These are phyloP conservation scores for Metschnikowia colocasiae DNA, from an alignment of 805 yeast species.

Conservation along the genomic window DNA sequence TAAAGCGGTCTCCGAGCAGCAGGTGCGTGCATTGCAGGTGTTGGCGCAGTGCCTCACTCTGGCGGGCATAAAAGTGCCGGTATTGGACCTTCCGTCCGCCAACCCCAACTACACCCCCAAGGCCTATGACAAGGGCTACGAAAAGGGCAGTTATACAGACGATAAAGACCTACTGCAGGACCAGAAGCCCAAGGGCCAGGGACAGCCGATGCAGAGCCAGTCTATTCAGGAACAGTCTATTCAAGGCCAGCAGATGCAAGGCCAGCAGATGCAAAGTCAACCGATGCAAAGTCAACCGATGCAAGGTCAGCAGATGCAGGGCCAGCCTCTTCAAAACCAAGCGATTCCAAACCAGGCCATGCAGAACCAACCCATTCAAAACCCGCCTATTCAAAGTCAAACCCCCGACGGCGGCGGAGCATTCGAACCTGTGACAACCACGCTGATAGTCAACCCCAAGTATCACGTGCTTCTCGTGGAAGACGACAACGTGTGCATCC, in stretches of 20 bases:
- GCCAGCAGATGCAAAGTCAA: neutral
- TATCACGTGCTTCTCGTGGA: constrained; percentile 75
- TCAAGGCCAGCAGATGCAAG: neutral
- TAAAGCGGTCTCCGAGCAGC: constrained; percentile 55
- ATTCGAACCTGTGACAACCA: constrained; percentile 17
- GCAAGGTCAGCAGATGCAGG: neutral
- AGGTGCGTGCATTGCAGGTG: constrained; percentile 48
- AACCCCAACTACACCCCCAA: neutral
- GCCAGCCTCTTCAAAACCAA: neutral
- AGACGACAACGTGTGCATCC: constrained; percentile 79
- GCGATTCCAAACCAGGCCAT: neutral
- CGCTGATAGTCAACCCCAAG: constrained; percentile 36
- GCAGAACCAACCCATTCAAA: constrained; percentile 1
- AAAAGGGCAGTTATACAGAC: neutral
- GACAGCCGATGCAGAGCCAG: no score
- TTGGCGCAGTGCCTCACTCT: constrained; percentile 48
- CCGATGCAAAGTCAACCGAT: neutral
- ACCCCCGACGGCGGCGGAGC: constrained; percentile 4
- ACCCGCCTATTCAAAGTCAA: constrained; percentile 4
- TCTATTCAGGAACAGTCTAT: neutral
- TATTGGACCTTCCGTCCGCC: constrained; percentile 52
- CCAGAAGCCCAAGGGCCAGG: neutral
- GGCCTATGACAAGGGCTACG: neutral
- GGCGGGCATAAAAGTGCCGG: constrained; percentile 68
- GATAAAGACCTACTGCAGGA: neutral